Conservation (phyloP, 306 rosid species). For the Cucurbita ficifolia region DNA sequence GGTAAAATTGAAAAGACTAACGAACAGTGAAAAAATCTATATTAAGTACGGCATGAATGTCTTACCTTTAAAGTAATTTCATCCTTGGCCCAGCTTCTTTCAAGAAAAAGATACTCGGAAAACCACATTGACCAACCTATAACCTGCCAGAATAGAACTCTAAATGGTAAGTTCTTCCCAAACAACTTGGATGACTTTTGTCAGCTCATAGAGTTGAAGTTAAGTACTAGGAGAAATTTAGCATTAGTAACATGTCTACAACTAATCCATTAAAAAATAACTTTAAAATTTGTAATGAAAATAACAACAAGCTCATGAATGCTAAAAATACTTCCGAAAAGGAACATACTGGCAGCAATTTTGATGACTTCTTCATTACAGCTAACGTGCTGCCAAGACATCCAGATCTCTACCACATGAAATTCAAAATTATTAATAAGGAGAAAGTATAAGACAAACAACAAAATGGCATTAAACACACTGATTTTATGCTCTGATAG, state of each 20-base stretch:
- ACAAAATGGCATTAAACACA: slow-evolving; percentile 5
- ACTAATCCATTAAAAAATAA: not conserved
- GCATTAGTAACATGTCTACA: not conserved
- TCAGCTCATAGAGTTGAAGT: not conserved
- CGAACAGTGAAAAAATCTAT: not conserved
- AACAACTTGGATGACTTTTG: not conserved
- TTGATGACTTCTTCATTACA: slow-evolving; percentile 91
- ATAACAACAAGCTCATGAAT: not conserved
- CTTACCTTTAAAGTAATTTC: slow-evolving; percentile 74
- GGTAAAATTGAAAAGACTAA: not conserved
- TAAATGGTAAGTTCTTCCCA: not conserved
- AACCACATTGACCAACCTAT: slow-evolving; percentile 99
- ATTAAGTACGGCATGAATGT: not conserved
- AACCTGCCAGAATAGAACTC: slow-evolving; percentile 36
- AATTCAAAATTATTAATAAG: slow-evolving; percentile 9
- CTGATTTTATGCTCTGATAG: not conserved
- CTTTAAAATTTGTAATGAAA: not conserved
- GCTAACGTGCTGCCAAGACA: slow-evolving; percentile 86
- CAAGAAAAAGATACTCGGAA: slow-evolving; percentile 83
- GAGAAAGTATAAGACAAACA: slow-evolving; percentile 10
- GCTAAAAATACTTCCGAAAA: not conserved
- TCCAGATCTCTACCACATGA: slow-evolving; percentile 62
- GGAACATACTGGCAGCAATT: slow-evolving; percentile 63
- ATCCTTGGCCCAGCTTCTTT: slow-evolving; percentile 96
- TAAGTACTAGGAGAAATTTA: not conserved